Evolutionary conservation across 2,329 filamentous ascomycete genomes (phyloP).

Genomic region (Colletotrichum zoysiae): DNA sequence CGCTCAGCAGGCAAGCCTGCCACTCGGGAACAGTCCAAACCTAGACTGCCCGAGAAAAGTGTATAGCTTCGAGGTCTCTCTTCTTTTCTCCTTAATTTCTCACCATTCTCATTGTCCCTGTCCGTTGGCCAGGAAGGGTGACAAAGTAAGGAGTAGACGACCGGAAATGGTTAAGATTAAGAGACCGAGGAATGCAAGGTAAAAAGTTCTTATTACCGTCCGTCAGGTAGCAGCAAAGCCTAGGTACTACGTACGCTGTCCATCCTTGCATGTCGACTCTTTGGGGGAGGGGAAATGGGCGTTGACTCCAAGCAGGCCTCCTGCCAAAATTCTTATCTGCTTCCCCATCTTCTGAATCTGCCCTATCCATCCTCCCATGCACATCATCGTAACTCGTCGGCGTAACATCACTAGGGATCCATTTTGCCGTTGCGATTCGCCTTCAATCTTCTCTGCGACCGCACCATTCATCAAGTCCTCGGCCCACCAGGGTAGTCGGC

Average conservation of each 20-base stretch:
- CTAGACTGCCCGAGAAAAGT: neutral
- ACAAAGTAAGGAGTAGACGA: neutral
- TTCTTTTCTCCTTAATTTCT: neutral
- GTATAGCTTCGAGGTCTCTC: neutral
- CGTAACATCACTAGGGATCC: neutral
- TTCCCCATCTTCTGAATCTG: conserved; percentile 15
- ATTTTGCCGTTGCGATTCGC: neutral
- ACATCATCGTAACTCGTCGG: neutral
- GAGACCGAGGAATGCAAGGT: neutral
- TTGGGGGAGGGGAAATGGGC: neutral
- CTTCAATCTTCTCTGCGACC: neutral
- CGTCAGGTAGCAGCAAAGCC: conserved; percentile 17
- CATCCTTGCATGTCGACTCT: conserved; percentile 16
- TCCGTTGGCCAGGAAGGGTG: too few species aligned
- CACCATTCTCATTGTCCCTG: neutral
- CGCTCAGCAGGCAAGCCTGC: neutral
- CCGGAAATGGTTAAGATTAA: neutral
- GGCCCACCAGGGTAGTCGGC: conserved; percentile 3
- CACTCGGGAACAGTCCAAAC: neutral
- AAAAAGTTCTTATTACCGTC: neutral
- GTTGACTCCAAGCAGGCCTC: neutral
- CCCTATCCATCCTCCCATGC: neutral
- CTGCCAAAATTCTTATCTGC: conserved; percentile 16
- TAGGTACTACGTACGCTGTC: neutral
- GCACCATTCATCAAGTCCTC: neutral